Evolutionary conservation across 768 basidiomycete species (phyloP).

Genomic region (Panaeolus cyanescens): DNA sequence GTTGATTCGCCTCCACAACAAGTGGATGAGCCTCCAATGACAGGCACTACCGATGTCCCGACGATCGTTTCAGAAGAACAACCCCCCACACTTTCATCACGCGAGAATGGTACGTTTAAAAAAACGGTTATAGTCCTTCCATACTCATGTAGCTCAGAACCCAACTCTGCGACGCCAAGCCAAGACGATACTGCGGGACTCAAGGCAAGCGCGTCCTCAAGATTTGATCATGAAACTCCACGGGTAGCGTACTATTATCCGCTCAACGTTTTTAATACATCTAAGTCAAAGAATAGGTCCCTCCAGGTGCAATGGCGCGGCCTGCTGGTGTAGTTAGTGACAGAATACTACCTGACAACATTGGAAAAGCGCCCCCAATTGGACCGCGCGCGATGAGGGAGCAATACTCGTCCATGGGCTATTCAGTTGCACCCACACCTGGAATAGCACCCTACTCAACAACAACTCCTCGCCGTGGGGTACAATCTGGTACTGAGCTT

Average conservation of each 20-base stretch:
- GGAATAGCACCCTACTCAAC: not conserved
- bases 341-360: not conserved
- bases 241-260: not conserved
- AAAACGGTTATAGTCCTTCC: not conserved
- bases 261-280: not conserved
- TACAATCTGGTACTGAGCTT: not conserved
- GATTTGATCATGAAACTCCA: not conserved
- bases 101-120: not conserved
- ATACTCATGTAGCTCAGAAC: not conserved
- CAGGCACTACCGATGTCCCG: not conserved
- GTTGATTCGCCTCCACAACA: not conserved
- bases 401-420: slow-evolving; percentile 12
- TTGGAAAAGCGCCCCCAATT: not conserved
- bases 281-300: not conserved
- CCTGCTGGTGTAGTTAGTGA: not conserved
- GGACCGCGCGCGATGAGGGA: slow-evolving; percentile 14
- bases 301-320: not conserved
- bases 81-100: not conserved
- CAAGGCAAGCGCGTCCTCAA: not conserved
- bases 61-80: not conserved
- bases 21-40: not conserved
- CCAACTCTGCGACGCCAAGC: not conserved
- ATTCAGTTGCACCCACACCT: not conserved
- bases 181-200: not conserved
- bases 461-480: not conserved